phyloP scores from a whole-genome alignment of 805 yeast species.

The Candida michaelii region DNA sequence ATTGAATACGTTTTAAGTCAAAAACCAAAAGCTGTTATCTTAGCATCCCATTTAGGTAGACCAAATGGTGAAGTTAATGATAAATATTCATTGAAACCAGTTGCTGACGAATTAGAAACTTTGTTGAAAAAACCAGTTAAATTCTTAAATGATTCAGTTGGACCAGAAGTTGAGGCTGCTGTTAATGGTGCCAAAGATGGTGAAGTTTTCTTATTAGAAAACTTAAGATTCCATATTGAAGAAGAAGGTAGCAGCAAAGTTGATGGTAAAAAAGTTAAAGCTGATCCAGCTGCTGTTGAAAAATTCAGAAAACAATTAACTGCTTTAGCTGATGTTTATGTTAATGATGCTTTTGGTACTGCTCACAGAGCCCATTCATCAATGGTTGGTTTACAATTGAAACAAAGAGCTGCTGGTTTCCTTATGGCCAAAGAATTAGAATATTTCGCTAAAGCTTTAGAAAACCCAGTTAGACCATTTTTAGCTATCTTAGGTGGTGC shows the following conservation, averaged over 20 bases:
- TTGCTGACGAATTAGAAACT: slow-evolving; percentile 82
- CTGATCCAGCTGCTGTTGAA: slow-evolving; percentile 78
- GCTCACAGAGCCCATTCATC: slow-evolving; percentile 99
- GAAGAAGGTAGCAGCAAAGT: slow-evolving; percentile 90
- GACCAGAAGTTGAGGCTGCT: slow-evolving; percentile 80
- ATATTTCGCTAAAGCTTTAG: slow-evolving; percentile 97
- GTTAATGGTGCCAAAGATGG: slow-evolving; percentile 76
- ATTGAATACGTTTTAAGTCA: slow-evolving; percentile 91
- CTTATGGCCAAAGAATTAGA: slow-evolving; percentile 95
- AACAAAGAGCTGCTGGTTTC: slow-evolving; percentile 98
- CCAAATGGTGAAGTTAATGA: slow-evolving; percentile 91
- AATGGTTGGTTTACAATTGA: slow-evolving; percentile 95
- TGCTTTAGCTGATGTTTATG: slow-evolving; percentile 92
- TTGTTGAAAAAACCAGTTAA: slow-evolving; percentile 70
- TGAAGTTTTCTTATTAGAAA: slow-evolving; percentile 86
- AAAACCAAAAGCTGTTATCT: slow-evolving; percentile 84
- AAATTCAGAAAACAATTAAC: slow-evolving; percentile 89
- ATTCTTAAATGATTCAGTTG: slow-evolving; percentile 91
- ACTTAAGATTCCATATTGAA: slow-evolving; percentile 97
- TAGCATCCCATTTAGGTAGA: slow-evolving; percentile 98
- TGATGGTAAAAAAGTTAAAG: slow-evolving; percentile 92
- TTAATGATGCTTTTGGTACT: slow-evolving; percentile 98
- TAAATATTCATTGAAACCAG: slow-evolving; percentile 92
- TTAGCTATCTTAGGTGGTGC: slow-evolving; percentile 99
- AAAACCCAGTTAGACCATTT: slow-evolving; percentile 97